A percentile compares a stretch with the other conserved stretches of the same genome.
Evolutionary conservation across 805 yeast genomes (phyloP).

Genomic region (Teunomyces panamensis): DNA sequence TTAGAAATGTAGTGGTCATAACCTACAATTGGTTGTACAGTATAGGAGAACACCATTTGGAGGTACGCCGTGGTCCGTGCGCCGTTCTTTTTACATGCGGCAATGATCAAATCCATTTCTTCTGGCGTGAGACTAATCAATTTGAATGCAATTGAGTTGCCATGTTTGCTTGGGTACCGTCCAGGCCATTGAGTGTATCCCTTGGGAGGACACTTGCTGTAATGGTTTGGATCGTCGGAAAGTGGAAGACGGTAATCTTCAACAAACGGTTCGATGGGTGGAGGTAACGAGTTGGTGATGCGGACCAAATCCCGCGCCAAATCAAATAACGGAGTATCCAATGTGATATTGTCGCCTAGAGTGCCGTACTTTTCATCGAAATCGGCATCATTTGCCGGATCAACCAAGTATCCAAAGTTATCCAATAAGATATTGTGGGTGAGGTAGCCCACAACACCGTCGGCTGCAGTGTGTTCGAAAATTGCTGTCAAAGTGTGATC

Average conservation of each 20-base stretch:
- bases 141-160: constrained; percentile 21
- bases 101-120: constrained; percentile 21
- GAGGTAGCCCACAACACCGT: constrained; percentile 33
- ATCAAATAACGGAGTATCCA: constrained; percentile 19
- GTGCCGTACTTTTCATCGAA: constrained; percentile 11
- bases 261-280: constrained; percentile 32
- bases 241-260: constrained; percentile 25
- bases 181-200: constrained; percentile 30
- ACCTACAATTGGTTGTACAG: constrained; percentile 29
- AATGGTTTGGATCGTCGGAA: constrained; percentile 23
- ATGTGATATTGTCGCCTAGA: neutral
- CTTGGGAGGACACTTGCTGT: constrained; percentile 18
- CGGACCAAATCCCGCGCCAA: constrained; percentile 15
- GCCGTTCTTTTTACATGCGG: constrained; percentile 23
- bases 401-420: constrained; percentile 19
- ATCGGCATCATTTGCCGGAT: constrained; percentile 3
- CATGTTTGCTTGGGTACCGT: constrained; percentile 18
- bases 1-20: constrained; percentile 19
- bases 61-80: constrained; percentile 36
- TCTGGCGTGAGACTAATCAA: constrained; percentile 23
- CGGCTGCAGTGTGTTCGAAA: constrained; percentile 39
- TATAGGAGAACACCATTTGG: constrained; percentile 21
- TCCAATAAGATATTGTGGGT: constrained; percentile 35
- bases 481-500: constrained; percentile 19
- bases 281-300: constrained; percentile 29